Evolutionary conservation across 441 rosid species (phyloP), one percentile per base, ranked within the genome.

Genomic region (Eruca vesicaria): DNA sequence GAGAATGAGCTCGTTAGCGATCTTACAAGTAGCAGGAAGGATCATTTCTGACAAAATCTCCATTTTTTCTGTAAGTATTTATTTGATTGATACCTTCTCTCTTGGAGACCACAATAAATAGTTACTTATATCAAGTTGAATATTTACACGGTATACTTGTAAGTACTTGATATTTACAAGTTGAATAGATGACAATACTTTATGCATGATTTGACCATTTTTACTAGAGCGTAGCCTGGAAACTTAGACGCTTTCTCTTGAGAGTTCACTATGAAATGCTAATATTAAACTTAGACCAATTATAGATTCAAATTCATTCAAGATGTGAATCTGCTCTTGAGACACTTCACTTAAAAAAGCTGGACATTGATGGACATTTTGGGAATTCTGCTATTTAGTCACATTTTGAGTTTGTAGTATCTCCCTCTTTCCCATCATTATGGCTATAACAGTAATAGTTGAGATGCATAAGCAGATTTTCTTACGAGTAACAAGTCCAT

Each of bases 21-120:
- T 76, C 90, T 90, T 75, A 81, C 72, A 19, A 84, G 75, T 73
- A 86, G 88, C 80, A 83, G 96, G 71, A 88, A 94, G 79, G 80
- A 78, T 43, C 92, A 90, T 66, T 90, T 86, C 67, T 90, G 81
- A 86, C 4, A 8, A 7, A 55, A n/a, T 55, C 59, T 36, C 53
- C 36, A 36, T 4, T 59, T 31, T 18, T 38, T 64, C n/a, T 73
- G 18, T 36, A 36, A 36, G 58, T 65, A 65, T 65, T 56, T 65
- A 65, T 65, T 56, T 36, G 43, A 53, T 32, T n/a, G 10, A 20
- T 61, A 60, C n/a, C 6, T 10, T 35, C n/a, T 61, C 67, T 20
- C 52, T n/a, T 31, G 38, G 69, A 18, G 43, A 12, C 19, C 9
- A 7, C 50, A 72, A 35, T 11, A 6, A 16, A 23, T 14, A 48